A percentile compares a stretch with the other conserved stretches of the same genome.
Conservation (phyloP, 805 yeast genomes). For the Cyberlindnera maclurae region DNA sequence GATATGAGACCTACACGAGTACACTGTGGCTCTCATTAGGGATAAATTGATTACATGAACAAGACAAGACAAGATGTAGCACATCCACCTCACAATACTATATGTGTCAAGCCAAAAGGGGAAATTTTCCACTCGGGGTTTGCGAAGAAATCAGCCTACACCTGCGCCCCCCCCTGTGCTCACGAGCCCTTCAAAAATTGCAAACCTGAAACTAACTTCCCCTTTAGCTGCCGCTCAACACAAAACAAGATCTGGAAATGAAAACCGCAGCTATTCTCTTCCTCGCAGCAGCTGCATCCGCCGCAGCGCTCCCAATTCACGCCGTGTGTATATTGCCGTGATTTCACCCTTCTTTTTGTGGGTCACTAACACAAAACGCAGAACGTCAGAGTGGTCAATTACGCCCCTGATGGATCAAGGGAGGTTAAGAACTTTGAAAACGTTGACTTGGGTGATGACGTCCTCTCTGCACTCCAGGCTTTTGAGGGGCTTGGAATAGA, state of each 20-base stretch:
- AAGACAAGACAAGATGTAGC: no score
- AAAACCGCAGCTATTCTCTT: slow-evolving; percentile 14
- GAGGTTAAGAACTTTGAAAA: slow-evolving; percentile 8
- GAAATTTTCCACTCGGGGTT: no score
- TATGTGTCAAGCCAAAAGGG: no score
- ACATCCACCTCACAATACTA: no score
- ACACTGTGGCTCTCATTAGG: no score
- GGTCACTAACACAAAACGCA: background rate
- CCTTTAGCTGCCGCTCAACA: no score
- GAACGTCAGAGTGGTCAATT: slow-evolving; percentile 13
- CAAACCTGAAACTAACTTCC: no score
- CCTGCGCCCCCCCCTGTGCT: no score
- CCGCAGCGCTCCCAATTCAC: slow-evolving; percentile 18
- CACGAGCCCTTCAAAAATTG: no score
- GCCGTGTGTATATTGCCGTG: slow-evolving; percentile 16
- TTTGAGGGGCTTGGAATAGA: background rate
- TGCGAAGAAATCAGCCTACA: no score
- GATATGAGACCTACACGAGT: no score
- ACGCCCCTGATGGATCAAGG: slow-evolving; percentile 11
- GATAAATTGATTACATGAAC: no score
- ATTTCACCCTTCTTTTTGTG: background rate
- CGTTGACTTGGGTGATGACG: slow-evolving; percentile 19
- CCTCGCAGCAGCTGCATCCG: slow-evolving; percentile 9
- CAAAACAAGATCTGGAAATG: slow-evolving; percentile 7
- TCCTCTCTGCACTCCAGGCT: slow-evolving; percentile 7